Evolutionary conservation across 352 stramenopile genomes (phyloP), one percentile per base, ranked within the genome.

Genomic region (Phytophthora brassicae): DNA sequence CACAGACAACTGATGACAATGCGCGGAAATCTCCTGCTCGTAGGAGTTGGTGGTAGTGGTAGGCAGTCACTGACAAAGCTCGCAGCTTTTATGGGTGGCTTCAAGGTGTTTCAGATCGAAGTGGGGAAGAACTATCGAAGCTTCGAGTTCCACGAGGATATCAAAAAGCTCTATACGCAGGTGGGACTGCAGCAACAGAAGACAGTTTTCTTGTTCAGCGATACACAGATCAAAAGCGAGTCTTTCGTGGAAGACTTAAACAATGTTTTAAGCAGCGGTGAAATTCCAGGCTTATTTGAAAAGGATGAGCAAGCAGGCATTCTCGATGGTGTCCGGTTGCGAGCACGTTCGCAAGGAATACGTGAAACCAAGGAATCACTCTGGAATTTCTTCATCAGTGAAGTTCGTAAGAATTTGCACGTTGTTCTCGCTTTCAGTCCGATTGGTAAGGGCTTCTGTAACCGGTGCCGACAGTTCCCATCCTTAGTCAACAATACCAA

Each of bases 401-500:
- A 90, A 72, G 86, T 95, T 39, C 84, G 92, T 7, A 74, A 77
- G 24, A 98, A 98, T 50, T 59, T 98, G 7, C 93, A 98, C 52
- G 74, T 98, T 14, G 89, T 98, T n/a, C 66, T 98, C 3, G 87
- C 89, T 7, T 97, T 98, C 49, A 96, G 84, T 60, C 93, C 93
- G 0, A 96, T 98, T 42, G 93, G 93, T 8, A 90, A 96, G 67
- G 70, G 77, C 12, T 94, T 95, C 59, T 80, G 84, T 38, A 87
- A 92, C 45, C 78, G 87, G 12, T 79, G 94, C 16, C 86, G 90
- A 20, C 86, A 96, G 60, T 98, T 97, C 64, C 93, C 93, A 29
- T 95, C 87, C n/a, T 74, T 98, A 14, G 90, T 98, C 2, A 98
- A 97, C 60, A 97, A 91, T 66, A 98, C 88, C 0, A 98, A 90